These are phyloP conservation scores for Ogataea glucozyma DNA, from an alignment of 805 yeast genomes.

Conservation along the genomic window DNA sequence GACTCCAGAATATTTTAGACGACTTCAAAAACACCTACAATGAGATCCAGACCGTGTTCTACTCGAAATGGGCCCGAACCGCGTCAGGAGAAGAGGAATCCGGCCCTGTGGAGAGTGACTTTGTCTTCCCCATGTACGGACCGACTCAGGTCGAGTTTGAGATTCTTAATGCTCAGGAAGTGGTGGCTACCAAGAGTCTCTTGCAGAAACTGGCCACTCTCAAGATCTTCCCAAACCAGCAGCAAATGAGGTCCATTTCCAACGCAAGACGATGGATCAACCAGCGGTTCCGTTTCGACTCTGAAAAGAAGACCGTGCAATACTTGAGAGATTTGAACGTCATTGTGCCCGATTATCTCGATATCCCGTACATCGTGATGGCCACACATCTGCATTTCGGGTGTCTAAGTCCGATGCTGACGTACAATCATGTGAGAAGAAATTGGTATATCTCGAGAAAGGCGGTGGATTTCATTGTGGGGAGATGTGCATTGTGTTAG, in stretches of 20 bases:
- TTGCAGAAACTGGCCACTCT: slow-evolving; percentile 25
- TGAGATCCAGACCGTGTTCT: slow-evolving; percentile 26
- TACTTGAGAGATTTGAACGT: slow-evolving; percentile 32
- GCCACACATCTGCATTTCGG: slow-evolving; percentile 32
- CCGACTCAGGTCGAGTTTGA: slow-evolving; percentile 36
- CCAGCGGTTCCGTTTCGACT: slow-evolving; percentile 31
- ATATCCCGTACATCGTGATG: slow-evolving; percentile 31
- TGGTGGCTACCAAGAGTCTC: slow-evolving; percentile 32
- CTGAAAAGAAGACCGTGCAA: slow-evolving; percentile 22
- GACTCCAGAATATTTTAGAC: slow-evolving; percentile 14
- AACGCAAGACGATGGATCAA: slow-evolving; percentile 37
- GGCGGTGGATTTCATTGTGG: slow-evolving; percentile 30
- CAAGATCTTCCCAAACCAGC: slow-evolving; percentile 29
- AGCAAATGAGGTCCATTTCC: slow-evolving; percentile 33
- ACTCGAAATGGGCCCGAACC: slow-evolving; percentile 28
- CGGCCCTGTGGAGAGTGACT: slow-evolving; percentile 17
- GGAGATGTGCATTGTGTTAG: slow-evolving; percentile 24
- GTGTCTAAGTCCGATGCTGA: slow-evolving; percentile 22
- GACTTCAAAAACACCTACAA: slow-evolving; percentile 26
- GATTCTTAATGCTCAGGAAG: slow-evolving; percentile 28
- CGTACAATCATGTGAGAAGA: slow-evolving; percentile 31
- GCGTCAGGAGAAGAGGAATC: slow-evolving; percentile 5
- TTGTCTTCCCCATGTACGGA: slow-evolving; percentile 33
- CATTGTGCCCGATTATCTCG: slow-evolving; percentile 33
- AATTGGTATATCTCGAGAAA: slow-evolving; percentile 35